Base-by-base conservation (phyloP, 2,329 filamentous ascomycete genomes). In the Scedosporium aurantiacum region DNA sequence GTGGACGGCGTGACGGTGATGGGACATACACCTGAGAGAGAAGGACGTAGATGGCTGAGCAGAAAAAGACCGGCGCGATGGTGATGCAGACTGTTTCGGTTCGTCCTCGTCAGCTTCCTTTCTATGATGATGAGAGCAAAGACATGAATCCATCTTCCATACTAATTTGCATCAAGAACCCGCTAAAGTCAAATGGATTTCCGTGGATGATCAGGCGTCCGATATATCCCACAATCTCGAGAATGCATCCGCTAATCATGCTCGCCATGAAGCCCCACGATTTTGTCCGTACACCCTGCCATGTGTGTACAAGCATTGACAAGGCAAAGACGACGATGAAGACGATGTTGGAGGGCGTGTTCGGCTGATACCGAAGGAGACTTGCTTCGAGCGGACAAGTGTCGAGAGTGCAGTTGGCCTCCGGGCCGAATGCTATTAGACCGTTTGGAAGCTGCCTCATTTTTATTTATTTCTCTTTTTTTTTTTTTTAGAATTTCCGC, bases 141-240 rank as follows among this genome's bases (percentile, higher is more conserved):
- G 1, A 84, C 84, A 0, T 86, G 2, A 37, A 12, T 8, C 10
- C 10, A 37, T 37, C 2, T 3, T 74, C 65, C 79, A 82, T 67
- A 57, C 82, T 78, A 43, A 85, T 80, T 68, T 87, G 83, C 43
- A 84, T 79, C 61, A 81, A 76, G 67, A 89, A 89, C 0, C 79
- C 83, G 0, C 69, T 66, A 68, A 86, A 79, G 25, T 67, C 73
- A 66, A 83, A 88, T 0, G 83, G 82, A 61, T 87, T 82, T 16
- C 77, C 67, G 61, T 82, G 75, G 61, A 85, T 71, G 59, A 83
- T 69, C 23, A 87, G 73, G 5, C 85, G 77, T 0, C 83, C 85
- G 0, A 74, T 72, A 62, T 89, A 89, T 5, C 86, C 86, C 14
- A 86, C 68, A n/a, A 86, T 78, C 67, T 86, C 84, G 57, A 78